Evolutionary conservation across 257 asterid genomes (phyloP), one percentile per base, ranked within the genome.

Genomic region (Lycium barbarum): DNA sequence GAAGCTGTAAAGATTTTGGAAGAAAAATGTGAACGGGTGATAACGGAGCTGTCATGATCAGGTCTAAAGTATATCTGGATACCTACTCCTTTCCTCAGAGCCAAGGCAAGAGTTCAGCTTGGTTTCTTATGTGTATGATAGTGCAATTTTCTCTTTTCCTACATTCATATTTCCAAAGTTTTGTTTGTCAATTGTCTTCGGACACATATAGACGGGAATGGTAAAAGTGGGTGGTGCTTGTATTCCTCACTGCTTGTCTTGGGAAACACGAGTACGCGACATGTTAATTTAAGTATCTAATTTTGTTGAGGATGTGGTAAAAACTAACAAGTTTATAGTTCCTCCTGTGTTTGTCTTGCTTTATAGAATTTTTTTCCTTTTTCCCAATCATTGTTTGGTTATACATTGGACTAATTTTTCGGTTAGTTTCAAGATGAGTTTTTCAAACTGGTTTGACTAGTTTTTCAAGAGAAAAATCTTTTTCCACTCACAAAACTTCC

Each of bases 1-100:
- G 99, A 97, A 91, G 98, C 98, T 20, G 96, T 95, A 84, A 92
- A 92, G 93, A 92, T 94, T 68, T 86, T 97, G 91, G 98, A 95
- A 91, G 97, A 92, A 58, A 95, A 94, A 89, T 93, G 98, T 79
- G 94, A 92, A 86, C 89, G 95, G 54, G 97, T 95, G 89, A 92
- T 92, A 67, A 87, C 94, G 0, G 95, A 91, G 88, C 94, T 91
- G 85, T 92, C 98, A 3, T 95, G 90, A 89, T 86, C 54, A 11
- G 68, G 2, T 72, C 61, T 22, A 10, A 47, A 38, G 57, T 35
- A 70, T 15, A 80, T 70, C 22, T 79, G 84, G 82, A 33, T 78
- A 53, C 8, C 47, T 76, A 15, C 13, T 1, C 49, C 15, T 76
- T 76, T 15, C 65, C 26, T 26, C 61, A 74, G 7, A 51, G 81